Conservation (phyloP, 495 filamentous ascomycete species). For the Aspergillus funiculosus region DNA sequence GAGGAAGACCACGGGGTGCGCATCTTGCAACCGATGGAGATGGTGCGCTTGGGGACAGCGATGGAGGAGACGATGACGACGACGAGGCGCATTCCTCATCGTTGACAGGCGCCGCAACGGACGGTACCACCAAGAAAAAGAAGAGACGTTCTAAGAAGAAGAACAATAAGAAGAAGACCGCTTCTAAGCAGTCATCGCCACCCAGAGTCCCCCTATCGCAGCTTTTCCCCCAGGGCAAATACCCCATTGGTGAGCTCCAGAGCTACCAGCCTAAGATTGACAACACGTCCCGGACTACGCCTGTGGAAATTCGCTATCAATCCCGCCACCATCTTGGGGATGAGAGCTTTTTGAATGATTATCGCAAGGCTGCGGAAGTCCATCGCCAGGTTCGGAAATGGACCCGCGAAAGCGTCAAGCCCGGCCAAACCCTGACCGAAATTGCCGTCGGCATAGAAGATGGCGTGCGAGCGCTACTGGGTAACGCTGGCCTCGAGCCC, state of each 20-base stretch:
- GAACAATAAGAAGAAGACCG: conserved; percentile 47
- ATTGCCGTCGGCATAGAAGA: conserved; percentile 59
- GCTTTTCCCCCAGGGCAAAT: conserved; percentile 47
- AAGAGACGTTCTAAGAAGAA: conserved; percentile 42
- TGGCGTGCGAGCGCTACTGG: conserved; percentile 51
- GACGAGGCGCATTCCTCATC: conserved; percentile 50
- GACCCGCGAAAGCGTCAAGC: conserved; percentile 50
- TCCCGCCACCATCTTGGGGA: conserved; percentile 44
- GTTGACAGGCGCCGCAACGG: conserved; percentile 14
- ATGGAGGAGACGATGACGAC: conserved; percentile 51
- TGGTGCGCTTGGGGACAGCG: conserved; percentile 34
- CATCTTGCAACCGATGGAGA: conserved; percentile 40
- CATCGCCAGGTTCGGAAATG: conserved; percentile 58
- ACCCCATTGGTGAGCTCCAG: conserved; percentile 49
- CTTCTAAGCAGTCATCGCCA: conserved; percentile 46
- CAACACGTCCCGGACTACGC: conserved; percentile 53
- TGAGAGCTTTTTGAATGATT: conserved; percentile 51
- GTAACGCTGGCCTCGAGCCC: conserved; percentile 52
- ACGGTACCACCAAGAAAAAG: conserved; percentile 40
- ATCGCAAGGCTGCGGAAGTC: conserved; percentile 55
- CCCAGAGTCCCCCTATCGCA: conserved; percentile 48
- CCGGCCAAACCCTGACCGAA: conserved; percentile 52
- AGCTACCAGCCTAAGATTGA: conserved; percentile 42
- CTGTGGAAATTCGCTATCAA: conserved; percentile 52
- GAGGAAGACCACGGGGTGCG: conserved; percentile 32